Evolutionary conservation across 148 eudicot genomes (phyloP).

Genomic region (Silene uniflora): DNA sequence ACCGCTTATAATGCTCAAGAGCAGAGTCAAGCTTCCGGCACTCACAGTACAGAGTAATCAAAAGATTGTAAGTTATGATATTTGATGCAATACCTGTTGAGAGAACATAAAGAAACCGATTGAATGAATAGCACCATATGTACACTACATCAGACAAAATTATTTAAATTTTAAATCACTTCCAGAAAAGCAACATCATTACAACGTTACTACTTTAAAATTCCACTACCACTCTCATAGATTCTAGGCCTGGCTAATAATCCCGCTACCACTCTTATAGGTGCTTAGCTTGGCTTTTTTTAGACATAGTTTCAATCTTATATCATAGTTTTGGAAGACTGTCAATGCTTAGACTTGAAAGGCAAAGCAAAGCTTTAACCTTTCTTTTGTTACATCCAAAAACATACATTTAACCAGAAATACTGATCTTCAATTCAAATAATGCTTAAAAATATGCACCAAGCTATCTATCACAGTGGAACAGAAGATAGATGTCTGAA

Average conservation of each 20-base stretch:
- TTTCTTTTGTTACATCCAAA: neutral
- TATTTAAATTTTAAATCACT: neutral
- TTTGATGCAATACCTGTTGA: conserved; percentile 44
- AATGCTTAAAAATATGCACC: neutral
- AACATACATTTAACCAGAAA: neutral
- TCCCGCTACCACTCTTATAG: no score
- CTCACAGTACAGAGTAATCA: conserved; percentile 65
- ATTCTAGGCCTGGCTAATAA: no score
- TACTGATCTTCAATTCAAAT: neutral
- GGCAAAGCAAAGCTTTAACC: neutral
- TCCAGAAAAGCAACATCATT: no score
- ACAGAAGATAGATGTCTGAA: neutral
- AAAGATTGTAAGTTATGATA: conserved; percentile 62
- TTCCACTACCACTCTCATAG: neutral
- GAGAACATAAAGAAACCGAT: neutral
- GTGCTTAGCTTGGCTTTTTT: neutral
- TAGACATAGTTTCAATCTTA: no score
- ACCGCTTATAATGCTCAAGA: conserved; percentile 68
- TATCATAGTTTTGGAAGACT: no score
- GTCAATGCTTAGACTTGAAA: no score
- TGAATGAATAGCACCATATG: neutral
- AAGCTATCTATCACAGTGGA: neutral
- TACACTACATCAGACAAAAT: neutral
- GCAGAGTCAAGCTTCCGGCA: conserved; percentile 75
- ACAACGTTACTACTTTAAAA: neutral